Conservation (phyloP, 192 early-diverging fungal species). For the Coemansia sp. region DNA sequence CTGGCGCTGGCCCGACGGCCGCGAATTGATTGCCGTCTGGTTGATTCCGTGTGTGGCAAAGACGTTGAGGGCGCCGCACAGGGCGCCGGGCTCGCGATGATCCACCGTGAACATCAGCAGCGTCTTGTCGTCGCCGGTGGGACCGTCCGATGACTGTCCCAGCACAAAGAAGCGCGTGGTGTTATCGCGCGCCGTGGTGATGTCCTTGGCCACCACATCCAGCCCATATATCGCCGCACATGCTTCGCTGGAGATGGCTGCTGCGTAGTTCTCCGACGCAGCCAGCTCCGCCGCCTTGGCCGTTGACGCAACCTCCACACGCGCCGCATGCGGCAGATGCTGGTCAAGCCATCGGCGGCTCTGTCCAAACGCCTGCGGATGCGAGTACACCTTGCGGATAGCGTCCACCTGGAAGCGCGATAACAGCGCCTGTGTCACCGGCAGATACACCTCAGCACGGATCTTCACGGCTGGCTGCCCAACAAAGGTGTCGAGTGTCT, state of each 20-base stretch:
- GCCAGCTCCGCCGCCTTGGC: constrained; percentile 87
- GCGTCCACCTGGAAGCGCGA: constrained; percentile 62
- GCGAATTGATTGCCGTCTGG: constrained; percentile 88
- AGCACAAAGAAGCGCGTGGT: constrained; percentile 93
- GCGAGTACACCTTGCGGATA: constrained; percentile 79
- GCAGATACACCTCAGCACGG: constrained; percentile 77
- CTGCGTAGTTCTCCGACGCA: constrained; percentile 69
- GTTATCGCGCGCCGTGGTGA: constrained; percentile 82
- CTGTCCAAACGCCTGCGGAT: constrained; percentile 80
- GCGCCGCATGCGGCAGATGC: constrained; percentile 72
- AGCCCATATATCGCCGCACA: constrained; percentile 81
- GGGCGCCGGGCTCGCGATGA: constrained; percentile 81
- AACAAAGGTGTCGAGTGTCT: constrained; percentile 80
- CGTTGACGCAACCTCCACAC: constrained; percentile 78
- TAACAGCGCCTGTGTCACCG: constrained; percentile 79
- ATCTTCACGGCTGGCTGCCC: constrained; percentile 63
- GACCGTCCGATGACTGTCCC: constrained; percentile 63
- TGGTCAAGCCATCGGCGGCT: constrained; percentile 70
- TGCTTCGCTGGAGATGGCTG: constrained; percentile 77
- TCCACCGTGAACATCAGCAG: constrained; percentile 89
- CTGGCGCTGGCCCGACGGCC: constrained; percentile 72
- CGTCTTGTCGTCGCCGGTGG: constrained; percentile 75
- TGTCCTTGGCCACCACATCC: constrained; percentile 71
- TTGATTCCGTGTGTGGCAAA: constrained; percentile 82
- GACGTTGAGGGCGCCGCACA: constrained; percentile 80